Base-by-base conservation (phyloP, 1,284 basidiomycete genomes). In the Tilletiaria anomala region DNA sequence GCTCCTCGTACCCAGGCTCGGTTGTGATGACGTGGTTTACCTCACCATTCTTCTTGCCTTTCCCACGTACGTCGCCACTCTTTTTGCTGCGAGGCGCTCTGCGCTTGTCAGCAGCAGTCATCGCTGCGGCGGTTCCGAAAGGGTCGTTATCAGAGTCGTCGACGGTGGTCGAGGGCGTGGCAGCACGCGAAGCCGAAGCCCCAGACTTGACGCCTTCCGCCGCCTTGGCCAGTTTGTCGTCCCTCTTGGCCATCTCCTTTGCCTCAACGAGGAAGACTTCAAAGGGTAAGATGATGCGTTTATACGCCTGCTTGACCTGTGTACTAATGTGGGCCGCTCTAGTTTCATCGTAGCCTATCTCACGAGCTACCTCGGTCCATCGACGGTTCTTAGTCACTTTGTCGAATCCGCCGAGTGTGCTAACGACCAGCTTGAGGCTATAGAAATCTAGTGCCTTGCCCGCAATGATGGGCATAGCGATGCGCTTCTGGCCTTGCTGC, bases 371-470 rank as follows among this genome's bases (percentile, higher is more conserved):
- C 62, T 84, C 81, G 2, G 78, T 76, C 89, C 89, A 96, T 58
- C 80, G 80, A 68, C 82, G 82, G 47, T 73, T 75, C 53, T 76
- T 77, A 18, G 45, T 85, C 79, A 84, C 86, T 58, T 44, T 42
- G 42, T 86, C 80, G 67, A 82, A 83, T 33, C 91, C 91, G 41
- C 91, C 91, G 32, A 82, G 68, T 54, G 79, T 79, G 42, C 82
- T 79, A 21, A 96, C 87, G 67, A 89, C 86, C 68, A 85, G 89
- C 50, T 88, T 76, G 49, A 99, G 72, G 43, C 80, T 75, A 82
- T 88, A 97, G 8, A 97, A 73, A 72, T 97, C 89, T 44, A 97
- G 73, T 1, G 87, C 76, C 58, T 83, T 82, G 67, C 85, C 80
- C 68, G 88, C 87, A 65, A 97, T 83, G 39, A 82, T 81, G 41